These are phyloP conservation scores for Saturnispora serradocipensis DNA, from an alignment of 805 yeast species.

Conservation along the genomic window DNA sequence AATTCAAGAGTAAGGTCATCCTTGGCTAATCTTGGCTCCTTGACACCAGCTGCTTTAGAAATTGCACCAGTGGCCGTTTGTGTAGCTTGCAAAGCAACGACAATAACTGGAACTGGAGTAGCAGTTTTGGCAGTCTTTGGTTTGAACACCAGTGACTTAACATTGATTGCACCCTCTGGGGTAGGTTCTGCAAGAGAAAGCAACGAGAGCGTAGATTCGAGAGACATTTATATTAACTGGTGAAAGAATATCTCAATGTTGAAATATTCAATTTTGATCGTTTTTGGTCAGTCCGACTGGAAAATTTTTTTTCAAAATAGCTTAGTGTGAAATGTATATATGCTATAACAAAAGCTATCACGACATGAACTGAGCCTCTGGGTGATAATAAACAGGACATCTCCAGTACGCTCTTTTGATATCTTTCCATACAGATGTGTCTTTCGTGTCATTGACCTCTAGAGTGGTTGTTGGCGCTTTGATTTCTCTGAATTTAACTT, in stretches of 20 bases:
- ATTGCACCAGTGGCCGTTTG: slow-evolving; percentile 57
- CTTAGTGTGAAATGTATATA: not conserved
- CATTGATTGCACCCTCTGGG: slow-evolving; percentile 41
- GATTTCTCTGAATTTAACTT: slow-evolving; percentile 45
- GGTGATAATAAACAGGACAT: slow-evolving; percentile 60
- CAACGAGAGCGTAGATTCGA: slow-evolving; percentile 59
- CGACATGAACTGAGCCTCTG: slow-evolving; percentile 40
- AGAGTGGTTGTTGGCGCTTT: slow-evolving; percentile 36
- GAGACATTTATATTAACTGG: slow-evolving; percentile 38
- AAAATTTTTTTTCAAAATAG: not conserved
- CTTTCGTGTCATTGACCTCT: slow-evolving; percentile 26
- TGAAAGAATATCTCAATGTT: not conserved
- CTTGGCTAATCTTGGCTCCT: slow-evolving; percentile 83
- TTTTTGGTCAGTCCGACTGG: not conserved
- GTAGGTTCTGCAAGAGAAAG: slow-evolving; percentile 51
- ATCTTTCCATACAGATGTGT: slow-evolving; percentile 47
- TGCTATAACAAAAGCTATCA: not conserved
- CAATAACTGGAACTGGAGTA: slow-evolving; percentile 68
- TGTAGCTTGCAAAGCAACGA: slow-evolving; percentile 65
- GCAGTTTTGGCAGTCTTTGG: slow-evolving; percentile 85
- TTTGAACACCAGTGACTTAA: slow-evolving; percentile 78
- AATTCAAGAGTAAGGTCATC: slow-evolving; percentile 66
- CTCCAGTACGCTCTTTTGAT: slow-evolving; percentile 59
- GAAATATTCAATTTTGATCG: not conserved
- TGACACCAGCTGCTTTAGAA: slow-evolving; percentile 59